Evolutionary conservation across 2,329 filamentous ascomycete genomes (phyloP), one percentile per base, ranked within the genome.

Genomic region (Rosellinia necatrix): DNA sequence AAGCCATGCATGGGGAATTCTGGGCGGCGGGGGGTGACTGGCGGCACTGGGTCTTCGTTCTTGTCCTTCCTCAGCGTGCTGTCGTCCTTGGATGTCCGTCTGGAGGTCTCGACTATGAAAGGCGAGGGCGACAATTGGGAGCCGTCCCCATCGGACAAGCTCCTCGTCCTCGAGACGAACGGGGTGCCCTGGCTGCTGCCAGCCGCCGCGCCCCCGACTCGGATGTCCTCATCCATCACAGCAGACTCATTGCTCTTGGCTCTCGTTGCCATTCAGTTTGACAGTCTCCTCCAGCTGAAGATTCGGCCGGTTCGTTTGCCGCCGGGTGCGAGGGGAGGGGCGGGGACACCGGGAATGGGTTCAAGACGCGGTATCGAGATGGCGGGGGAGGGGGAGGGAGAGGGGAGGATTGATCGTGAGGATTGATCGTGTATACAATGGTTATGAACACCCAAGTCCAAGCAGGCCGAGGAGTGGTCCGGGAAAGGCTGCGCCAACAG

Each of bases 11-110:
- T 71, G 47, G 84, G 77, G 59, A 88, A 82, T 38, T 84, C 83
- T 47, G 86, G 80, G 60, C 89, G 82, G 56, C 85, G 82, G n/a
- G 91, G 90, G 6, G 91, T 96, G 43, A 82, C 81, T n/a, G 88
- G 87, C 29, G 73, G 72, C 10, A 69, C 66, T 6, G 32, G 43
- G 12, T 66, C 63, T 40, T 68, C 67, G 50, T 58, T 63, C 43
- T 68, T 66, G 38, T 71, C 63, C 61, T 66, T 71, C 59, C 68
- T 64, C 53, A 88, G 75, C 51, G 77, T 78, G 67, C 79, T 85
- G 67, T 91, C 88, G 74, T 90, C 87, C 70, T 89, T 89, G 55
- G 83, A 87, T 17, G 79, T 78, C 43, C 78, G 75, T 13, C 80
- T 76, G 35, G 80, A 71, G n/a, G 81, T 77, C 50, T 81, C 78